Evolutionary conservation across 352 stramenopile species (phyloP).

Genomic region (Phytophthora quininea): DNA sequence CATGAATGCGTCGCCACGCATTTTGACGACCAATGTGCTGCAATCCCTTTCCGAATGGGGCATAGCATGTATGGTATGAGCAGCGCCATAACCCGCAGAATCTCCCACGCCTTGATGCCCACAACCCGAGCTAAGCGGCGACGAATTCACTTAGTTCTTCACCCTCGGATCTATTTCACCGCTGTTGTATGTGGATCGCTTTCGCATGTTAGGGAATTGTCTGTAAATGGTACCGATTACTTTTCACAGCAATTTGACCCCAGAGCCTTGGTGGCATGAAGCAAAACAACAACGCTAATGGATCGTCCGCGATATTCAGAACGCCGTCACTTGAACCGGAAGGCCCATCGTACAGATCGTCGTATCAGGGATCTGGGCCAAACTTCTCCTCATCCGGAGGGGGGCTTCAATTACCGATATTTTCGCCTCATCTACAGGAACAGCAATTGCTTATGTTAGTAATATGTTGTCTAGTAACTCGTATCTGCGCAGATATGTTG

Average conservation of each 20-base stretch:
- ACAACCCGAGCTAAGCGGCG: background rate
- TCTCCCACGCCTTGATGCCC: conserved; percentile 4
- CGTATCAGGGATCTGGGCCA: background rate
- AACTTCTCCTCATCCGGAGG: background rate
- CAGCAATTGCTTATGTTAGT: conserved; percentile 7
- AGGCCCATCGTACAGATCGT: background rate
- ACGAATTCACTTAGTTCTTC: background rate
- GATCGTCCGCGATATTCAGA: conserved; percentile 1
- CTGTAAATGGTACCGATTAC: conserved; percentile 6
- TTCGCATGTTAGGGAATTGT: background rate
- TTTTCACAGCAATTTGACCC: conserved; percentile 2
- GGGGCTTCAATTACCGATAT: too few relatives aligned
- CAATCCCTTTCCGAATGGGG: conserved; percentile 1
- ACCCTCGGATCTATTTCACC: background rate
- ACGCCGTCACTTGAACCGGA: background rate
- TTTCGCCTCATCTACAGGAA: background rate
- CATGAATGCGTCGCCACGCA: background rate
- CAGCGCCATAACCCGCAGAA: background rate
- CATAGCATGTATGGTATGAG: conserved; percentile 8
- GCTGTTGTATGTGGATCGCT: background rate
- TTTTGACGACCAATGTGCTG: conserved; percentile 11
- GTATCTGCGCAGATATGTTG: background rate
- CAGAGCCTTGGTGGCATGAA: conserved; percentile 4
- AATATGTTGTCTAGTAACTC: background rate
- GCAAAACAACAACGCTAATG: conserved; percentile 9